Evolutionary conservation across 169 alveolate genomes (phyloP), one percentile per base, ranked within the genome.

Genomic region (Eimeria acervulina): DNA sequence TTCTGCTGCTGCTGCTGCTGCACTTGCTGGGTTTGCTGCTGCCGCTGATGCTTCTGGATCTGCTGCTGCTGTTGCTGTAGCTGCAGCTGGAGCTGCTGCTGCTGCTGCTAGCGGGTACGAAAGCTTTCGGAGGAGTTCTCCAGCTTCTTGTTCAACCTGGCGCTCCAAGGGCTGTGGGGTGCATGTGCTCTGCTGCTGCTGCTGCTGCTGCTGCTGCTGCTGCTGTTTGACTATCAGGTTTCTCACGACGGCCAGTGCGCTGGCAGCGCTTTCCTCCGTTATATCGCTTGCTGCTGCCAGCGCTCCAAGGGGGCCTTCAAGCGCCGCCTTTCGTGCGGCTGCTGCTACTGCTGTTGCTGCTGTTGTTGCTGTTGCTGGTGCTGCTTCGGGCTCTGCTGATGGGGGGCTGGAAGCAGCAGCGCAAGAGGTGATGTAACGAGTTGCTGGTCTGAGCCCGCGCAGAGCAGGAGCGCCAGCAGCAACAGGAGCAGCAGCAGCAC

Each of bases 401-500:
- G 1, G 55, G 55, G 19, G 12, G 55, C 19, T 12, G 12, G 55
- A 5, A 47, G 55, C 12, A 47, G 55, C 55, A 47, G 55, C 55
- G 55, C 55, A 12, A 47, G 55, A 7, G 55, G 55, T 7, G 55
- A 47, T 5, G 55, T 47, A 12, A 7, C 55, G 55, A 47, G 55
- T 12, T 47, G 55, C 55, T 12, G 55, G 12, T 12, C 47, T 2
- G 84, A 2, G 26, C 28, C 42, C 21, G 12, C 84, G n/a, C 21
- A 31, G 84, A n/a, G 51, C 52, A 36, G 84, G 47, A 36, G 84
- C 84, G 0, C 21, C 84, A 72, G 76, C 76, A 63, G 36, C 76
- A 63, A 12, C 55, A 47, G 55, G 19, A 47, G 55, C 55, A 47
- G 55, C 55, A 47, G 55, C 5, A 47, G 5, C 55, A 47, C 19